Percentiles rank a stretch among this genome's conserved stretches.
Conservation (phyloP, 352 stramenopile genomes). For the Pythium dissotocum region DNA sequence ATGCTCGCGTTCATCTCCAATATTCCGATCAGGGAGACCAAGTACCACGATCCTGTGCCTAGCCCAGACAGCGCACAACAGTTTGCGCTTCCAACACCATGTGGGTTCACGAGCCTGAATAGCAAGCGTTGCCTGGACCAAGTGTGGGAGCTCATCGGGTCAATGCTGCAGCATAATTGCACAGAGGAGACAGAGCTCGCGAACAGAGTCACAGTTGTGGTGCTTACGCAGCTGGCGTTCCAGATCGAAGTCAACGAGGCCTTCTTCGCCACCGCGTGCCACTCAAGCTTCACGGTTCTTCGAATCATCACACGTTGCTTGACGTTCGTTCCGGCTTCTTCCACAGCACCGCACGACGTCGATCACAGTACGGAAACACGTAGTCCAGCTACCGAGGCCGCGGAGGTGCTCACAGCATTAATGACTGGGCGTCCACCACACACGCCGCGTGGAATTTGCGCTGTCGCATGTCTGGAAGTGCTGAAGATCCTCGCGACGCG, state of each 20-base stretch:
- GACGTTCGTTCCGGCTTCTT: neutral
- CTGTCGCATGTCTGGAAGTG: slow-evolving; percentile 46
- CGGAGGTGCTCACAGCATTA: slow-evolving; percentile 10
- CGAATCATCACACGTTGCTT: slow-evolving; percentile 46
- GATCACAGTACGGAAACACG: neutral
- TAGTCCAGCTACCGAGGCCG: neutral
- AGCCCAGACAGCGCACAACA: slow-evolving; percentile 23
- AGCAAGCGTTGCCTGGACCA: slow-evolving; percentile 41
- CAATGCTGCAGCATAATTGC: slow-evolving; percentile 55
- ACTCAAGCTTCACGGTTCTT: slow-evolving; percentile 50
- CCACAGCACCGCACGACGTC: neutral
- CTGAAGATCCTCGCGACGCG: slow-evolving; percentile 38
- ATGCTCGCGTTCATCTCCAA: slow-evolving; percentile 65
- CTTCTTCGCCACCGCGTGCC: slow-evolving; percentile 58
- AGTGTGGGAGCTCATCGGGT: slow-evolving; percentile 68
- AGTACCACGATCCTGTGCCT: slow-evolving; percentile 46
- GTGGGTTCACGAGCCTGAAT: slow-evolving; percentile 14
- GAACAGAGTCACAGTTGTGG: slow-evolving; percentile 24
- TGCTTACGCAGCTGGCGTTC: slow-evolving; percentile 52
- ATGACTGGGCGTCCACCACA: slow-evolving; percentile 13
- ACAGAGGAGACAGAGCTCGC: slow-evolving; percentile 23
- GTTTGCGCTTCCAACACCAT: slow-evolving; percentile 36
- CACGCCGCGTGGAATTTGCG: slow-evolving; percentile 15
- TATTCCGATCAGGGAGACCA: slow-evolving; percentile 56
- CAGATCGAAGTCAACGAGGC: slow-evolving; percentile 44